These are phyloP conservation scores for Ophiorrhiza pumila DNA, from an alignment of 257 asterid genomes.

Conservation along the genomic window DNA sequence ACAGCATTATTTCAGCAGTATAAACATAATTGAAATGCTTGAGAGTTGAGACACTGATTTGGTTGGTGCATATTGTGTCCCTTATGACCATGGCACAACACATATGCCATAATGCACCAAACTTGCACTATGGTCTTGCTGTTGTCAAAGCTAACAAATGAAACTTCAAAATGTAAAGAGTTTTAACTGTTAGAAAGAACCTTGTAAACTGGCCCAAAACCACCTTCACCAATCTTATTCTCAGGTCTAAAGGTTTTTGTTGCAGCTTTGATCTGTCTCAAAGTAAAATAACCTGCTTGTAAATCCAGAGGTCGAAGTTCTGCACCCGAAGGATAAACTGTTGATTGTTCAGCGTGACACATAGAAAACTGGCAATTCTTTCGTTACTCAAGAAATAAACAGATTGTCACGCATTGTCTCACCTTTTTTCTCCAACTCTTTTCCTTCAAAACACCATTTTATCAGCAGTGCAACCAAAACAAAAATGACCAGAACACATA, in stretches of 20 bases:
- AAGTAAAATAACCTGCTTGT: slow-evolving; percentile 42
- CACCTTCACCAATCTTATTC: slow-evolving; percentile 50
- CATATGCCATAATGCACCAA: background rate
- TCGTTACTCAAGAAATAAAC: too few species aligned
- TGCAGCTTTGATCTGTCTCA: slow-evolving; percentile 43
- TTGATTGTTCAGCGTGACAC: background rate
- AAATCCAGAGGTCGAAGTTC: slow-evolving; percentile 41
- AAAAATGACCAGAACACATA: slow-evolving; percentile 34
- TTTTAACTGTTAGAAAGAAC: slow-evolving; percentile 17
- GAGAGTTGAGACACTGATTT: background rate
- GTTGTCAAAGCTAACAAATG: background rate
- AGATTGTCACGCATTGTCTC: slow-evolving; percentile 2
- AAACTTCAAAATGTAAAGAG: background rate
- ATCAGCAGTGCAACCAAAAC: slow-evolving; percentile 49
- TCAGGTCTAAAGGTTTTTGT: slow-evolving; percentile 38
- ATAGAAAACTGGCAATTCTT: too few species aligned
- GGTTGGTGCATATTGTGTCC: background rate
- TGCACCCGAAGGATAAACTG: slow-evolving; percentile 12
- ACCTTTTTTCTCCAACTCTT: slow-evolving; percentile 58
- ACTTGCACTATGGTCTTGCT: background rate
- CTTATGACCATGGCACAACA: background rate
- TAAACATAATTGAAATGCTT: background rate
- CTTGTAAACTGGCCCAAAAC: slow-evolving; percentile 51
- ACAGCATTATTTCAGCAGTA: slow-evolving; percentile 3
- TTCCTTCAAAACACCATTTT: slow-evolving; percentile 55